Base-by-base conservation (phyloP, 257 asterid species). In the Solanum pimpinellifolium region DNA sequence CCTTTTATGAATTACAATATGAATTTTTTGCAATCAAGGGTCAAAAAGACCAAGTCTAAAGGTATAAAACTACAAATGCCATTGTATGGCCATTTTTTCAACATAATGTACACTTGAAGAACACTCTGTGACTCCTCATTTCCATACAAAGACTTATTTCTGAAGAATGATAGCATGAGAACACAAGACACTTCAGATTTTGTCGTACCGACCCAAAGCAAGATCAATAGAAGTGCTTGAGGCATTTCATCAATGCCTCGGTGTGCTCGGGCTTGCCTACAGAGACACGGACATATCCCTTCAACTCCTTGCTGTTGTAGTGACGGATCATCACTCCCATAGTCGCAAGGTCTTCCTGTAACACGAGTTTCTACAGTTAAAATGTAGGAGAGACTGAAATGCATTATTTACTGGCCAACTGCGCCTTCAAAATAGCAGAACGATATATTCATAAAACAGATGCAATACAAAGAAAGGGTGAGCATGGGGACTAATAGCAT, bases 211-310 rank as follows among this genome's bases (percentile, higher is more conserved):
- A 76, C 9, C 60, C 23, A 0, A 13, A 76, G 60, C 85, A 29
- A 49, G 70, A 74, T 91, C 86, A 93, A 23, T 88, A 90, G 15
- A 97, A 90, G 90, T 85, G 87, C 86, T 90, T 90, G 86, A 96
- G 92, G 89, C 96, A 60, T 85, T 91, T 88, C 95, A 97, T 93
- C 65, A 97, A 88, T 73, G 94, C 94, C 88, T 94, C 95, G 0
- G 99, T 96, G 62, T 96, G 99, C 94, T 95, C 97, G 4, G 98
- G 99, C 92, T 95, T 96, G 47, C 99, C 99, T 29, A 95, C 99
- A 33, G 99, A 95, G 41, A 97, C 95, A 20, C 99, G 98, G 23
- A 97, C 99, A 66, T 91, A 97, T 82, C 98, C 98, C 8, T 92
- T 91, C 90, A 97, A 83, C 87, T 97, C 99, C 87, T 93, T 97